Percentiles rank a stretch among this genome's conserved stretches.
phyloP scores from a whole-genome alignment of 805 yeast species.

The Sungouiella blattae region DNA sequence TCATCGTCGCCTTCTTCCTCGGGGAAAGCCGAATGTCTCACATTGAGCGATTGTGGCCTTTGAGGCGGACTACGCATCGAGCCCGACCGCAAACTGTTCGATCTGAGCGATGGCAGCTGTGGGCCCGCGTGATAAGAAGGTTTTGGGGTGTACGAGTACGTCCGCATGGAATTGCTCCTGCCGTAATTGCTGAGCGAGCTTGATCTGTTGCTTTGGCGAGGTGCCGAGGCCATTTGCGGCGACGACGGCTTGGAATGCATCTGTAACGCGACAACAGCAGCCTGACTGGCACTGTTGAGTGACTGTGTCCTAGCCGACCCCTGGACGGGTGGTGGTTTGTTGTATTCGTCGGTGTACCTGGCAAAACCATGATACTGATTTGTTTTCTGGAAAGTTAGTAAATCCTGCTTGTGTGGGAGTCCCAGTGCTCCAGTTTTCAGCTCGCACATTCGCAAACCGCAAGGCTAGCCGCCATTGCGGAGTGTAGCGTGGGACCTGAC shows the following conservation, averaged over 20 bases:
- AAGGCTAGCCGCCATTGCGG: no score
- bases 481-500: no score
- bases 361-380: conserved; percentile 31
- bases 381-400: conserved; percentile 8
- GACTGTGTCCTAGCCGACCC: conserved; percentile 23
- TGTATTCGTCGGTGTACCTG: conserved; percentile 27
- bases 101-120: conserved; percentile 3
- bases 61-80: conserved; percentile 6
- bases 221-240: not conserved
- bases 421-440: no score
- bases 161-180: conserved; percentile 32
- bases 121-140: conserved; percentile 37
- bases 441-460: no score
- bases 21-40: conserved; percentile 2
- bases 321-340: conserved; percentile 17
- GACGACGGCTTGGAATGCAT: conserved; percentile 23
- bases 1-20: conserved; percentile 19
- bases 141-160: conserved; percentile 37
- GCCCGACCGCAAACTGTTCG: conserved; percentile 6
- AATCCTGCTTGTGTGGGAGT: no score
- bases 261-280: conserved; percentile 39
- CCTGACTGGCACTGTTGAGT: conserved; percentile 35
- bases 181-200: conserved; percentile 19
- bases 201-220: conserved; percentile 2
- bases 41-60: conserved; percentile 2